Percentiles rank a stretch among this genome's conserved stretches.
Evolutionary conservation across 176 grass and related monocot species (phyloP).

Genomic region (Aegilops tauschii): DNA sequence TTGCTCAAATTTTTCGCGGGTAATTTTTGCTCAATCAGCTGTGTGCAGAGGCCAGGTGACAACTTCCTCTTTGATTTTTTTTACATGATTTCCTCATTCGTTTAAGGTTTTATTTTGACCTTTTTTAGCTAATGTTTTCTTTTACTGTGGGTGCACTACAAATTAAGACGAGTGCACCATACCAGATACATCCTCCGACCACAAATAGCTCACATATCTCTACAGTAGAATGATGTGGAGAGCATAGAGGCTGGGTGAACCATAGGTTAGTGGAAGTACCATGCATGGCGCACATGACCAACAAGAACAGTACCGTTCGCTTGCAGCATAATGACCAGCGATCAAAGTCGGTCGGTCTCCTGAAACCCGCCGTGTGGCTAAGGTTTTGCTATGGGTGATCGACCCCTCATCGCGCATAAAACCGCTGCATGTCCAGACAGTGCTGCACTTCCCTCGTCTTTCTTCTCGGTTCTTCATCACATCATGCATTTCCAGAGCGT

Average conservation of each 20-base stretch:
- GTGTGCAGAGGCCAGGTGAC: too few relatives aligned
- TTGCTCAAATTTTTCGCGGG: too few relatives aligned
- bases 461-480: background rate
- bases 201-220: background rate
- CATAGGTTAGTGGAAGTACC: slow-evolving; percentile 9
- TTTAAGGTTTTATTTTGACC: too few relatives aligned
- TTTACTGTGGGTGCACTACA: too few relatives aligned
- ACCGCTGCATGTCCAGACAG: background rate
- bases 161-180: too few relatives aligned
- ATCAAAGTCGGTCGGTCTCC: background rate
- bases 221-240: background rate
- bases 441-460: background rate
- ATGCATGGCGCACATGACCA: background rate
- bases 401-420: background rate
- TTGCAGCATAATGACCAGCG: background rate
- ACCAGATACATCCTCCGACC: too few relatives aligned
- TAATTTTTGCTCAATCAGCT: too few relatives aligned
- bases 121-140: too few relatives aligned
- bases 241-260: background rate
- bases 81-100: too few relatives aligned
- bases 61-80: too few relatives aligned
- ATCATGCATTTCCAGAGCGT: background rate
- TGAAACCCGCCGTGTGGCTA: background rate
- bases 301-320: background rate
- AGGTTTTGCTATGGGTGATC: background rate